Evolutionary conservation across 129 eudicot genomes (phyloP), one percentile per base, ranked within the genome.

Genomic region (Arctium lappa): DNA sequence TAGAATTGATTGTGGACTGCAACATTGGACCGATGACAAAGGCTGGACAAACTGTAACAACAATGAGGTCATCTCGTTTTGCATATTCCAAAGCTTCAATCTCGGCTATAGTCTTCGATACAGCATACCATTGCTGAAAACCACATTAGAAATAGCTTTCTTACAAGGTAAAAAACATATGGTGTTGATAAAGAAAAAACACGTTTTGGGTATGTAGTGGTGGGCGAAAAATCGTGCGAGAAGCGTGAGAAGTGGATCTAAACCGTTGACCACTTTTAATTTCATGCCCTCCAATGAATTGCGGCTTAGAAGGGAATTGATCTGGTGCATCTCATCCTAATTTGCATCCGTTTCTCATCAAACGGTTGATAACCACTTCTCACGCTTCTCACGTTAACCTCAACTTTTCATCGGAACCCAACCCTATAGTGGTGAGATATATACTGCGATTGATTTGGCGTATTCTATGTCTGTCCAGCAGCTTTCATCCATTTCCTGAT

Each of bases 31-130:
- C 90, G 10, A 89, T 53, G 36, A 85, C 79, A 1, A 87, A 4
- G 16, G 90, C 71, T n/a, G 92, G 90, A 53, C 90, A 87, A 72
- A 87, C 56, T n/a, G 88, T 84, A 44, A 89, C 84, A 8, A 87
- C 83, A 31, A 30, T 72, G 22, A 86, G n/a, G 44, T 50, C 87
- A 66, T 56, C 83, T 44, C 18, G 62, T 72, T 81, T 81, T 40
- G 76, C 86, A 53, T 22, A 69, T 6, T 69, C 82, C 85, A 82
- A 75, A 48, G 90, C 88, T 62, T 86, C 90, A 8, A 32, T 73
- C 75, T 87, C 90, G 6, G 90, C 88, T 33, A 71, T 1, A 3
- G 92, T 89, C 86, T 89, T 89, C 30, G 86, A 73, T 50, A 78
- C 79, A 34, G 76, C 78, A 75, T 89, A 89, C 90, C 88, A 82